Evolutionary conservation across 441 rosid genomes (phyloP).

Genomic region (Gossypium aridum): DNA sequence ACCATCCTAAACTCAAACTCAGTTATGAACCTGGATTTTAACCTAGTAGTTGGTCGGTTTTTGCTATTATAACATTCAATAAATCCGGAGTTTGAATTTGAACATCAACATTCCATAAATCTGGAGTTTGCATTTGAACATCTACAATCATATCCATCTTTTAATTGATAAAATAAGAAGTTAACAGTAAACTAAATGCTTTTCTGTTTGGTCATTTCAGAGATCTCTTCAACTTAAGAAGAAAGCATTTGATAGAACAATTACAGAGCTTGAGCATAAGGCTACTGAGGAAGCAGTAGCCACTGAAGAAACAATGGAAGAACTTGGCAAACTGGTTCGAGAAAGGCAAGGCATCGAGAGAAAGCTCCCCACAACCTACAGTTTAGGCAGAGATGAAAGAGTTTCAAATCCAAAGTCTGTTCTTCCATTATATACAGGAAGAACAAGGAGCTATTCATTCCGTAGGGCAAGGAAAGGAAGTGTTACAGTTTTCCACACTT

Average conservation of each 20-base stretch:
- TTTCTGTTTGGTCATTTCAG: slow-evolving; percentile 26
- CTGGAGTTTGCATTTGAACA: neutral
- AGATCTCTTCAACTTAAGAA: slow-evolving; percentile 58
- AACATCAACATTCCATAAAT: too few relatives aligned
- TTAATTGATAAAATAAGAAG: neutral
- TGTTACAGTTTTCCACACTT: slow-evolving; percentile 35
- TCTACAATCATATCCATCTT: neutral
- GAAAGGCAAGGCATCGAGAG: slow-evolving; percentile 49
- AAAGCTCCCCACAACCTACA: slow-evolving; percentile 76
- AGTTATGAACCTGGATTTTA: neutral
- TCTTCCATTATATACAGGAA: slow-evolving; percentile 48
- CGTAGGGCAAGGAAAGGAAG: slow-evolving; percentile 38
- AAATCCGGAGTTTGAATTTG: neutral
- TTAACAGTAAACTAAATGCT: neutral
- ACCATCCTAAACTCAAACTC: neutral
- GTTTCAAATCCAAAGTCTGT: slow-evolving; percentile 24
- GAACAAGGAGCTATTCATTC: slow-evolving; percentile 43
- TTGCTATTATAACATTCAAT: neutral
- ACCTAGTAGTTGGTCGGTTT: neutral
- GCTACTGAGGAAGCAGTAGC: slow-evolving; percentile 36
- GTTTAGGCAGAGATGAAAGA: slow-evolving; percentile 59
- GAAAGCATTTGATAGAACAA: slow-evolving; percentile 49
- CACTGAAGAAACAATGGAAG: slow-evolving; percentile 28
- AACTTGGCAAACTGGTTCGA: slow-evolving; percentile 41
- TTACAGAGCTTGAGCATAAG: slow-evolving; percentile 48